These are phyloP conservation scores for Odontarrhena argentea DNA, from an alignment of 345 rosid genomes.

Conservation along the genomic window DNA sequence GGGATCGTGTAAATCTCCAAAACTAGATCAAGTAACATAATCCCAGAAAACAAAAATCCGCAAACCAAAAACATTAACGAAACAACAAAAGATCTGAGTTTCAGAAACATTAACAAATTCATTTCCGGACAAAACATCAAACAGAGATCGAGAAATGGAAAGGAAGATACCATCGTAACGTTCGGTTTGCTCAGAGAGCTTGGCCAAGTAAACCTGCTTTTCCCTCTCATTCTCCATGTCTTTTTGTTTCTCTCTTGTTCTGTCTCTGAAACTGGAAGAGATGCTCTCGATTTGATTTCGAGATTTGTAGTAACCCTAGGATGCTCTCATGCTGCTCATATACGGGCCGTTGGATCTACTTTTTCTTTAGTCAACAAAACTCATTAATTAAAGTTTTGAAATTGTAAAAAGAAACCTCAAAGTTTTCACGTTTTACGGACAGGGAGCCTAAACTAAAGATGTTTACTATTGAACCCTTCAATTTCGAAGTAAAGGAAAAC, in stretches of 20 bases:
- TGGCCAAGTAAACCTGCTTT: slow-evolving; percentile 78
- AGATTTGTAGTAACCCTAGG: slow-evolving; percentile 43
- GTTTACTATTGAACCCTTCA: slow-evolving; percentile 9
- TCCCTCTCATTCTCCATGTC: slow-evolving; percentile 88
- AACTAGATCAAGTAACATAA: slow-evolving; percentile 23
- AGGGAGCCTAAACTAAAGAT: background rate
- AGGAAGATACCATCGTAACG: slow-evolving; percentile 68
- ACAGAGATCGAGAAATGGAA: slow-evolving; percentile 20
- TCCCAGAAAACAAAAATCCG: slow-evolving; percentile 7
- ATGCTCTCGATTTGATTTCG: slow-evolving; percentile 34
- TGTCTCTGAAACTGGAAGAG: slow-evolving; percentile 15
- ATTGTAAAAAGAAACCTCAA: slow-evolving; percentile 13
- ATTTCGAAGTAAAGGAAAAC: slow-evolving; percentile 1
- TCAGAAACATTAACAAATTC: slow-evolving; percentile 5
- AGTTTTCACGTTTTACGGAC: background rate
- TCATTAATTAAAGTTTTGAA: background rate
- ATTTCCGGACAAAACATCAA: background rate
- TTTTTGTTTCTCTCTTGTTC: background rate
- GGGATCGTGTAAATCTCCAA: slow-evolving; percentile 13
- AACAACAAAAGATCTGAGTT: slow-evolving; percentile 27
- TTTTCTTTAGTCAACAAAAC: slow-evolving; percentile 35
- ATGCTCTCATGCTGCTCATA: slow-evolving; percentile 13
- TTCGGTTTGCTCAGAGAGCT: slow-evolving; percentile 92
- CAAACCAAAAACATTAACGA: slow-evolving; percentile 8
- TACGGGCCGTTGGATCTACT: slow-evolving; percentile 38